Conservation (phyloP, 495 filamentous ascomycete species). For the Tuber melanosporum region DNA sequence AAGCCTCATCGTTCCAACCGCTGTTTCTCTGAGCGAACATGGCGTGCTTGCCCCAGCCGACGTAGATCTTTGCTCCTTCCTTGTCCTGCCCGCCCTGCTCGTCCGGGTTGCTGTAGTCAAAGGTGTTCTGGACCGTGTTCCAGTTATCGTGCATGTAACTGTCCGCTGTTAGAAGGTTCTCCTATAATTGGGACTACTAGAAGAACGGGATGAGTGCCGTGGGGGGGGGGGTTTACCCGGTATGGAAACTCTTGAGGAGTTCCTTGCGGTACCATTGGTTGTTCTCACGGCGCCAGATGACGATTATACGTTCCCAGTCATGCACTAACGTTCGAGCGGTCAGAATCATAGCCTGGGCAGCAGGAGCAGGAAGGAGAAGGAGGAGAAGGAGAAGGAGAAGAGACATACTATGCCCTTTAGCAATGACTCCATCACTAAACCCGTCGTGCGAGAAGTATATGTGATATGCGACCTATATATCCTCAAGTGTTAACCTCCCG, state of each 20-base stretch:
- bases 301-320: slow-evolving; percentile 36
- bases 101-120: slow-evolving; percentile 22
- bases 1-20: slow-evolving; percentile 25
- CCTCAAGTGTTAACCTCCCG: not conserved
- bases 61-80: slow-evolving; percentile 38
- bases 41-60: slow-evolving; percentile 39
- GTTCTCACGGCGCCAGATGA: slow-evolving; percentile 35
- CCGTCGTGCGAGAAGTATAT: slow-evolving; percentile 36
- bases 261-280: slow-evolving; percentile 23
- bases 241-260: slow-evolving; percentile 34
- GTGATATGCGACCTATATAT: slow-evolving; percentile 21
- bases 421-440: slow-evolving; percentile 23
- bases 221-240: slow-evolving; percentile 10
- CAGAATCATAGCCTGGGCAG: not conserved
- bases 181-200: not conserved
- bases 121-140: slow-evolving; percentile 23
- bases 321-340: slow-evolving; percentile 11
- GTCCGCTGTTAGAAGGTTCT: not conserved
- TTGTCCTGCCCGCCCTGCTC: slow-evolving; percentile 29
- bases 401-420: slow-evolving; percentile 31
- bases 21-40: slow-evolving; percentile 37
- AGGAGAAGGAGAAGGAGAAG: not conserved
- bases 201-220: not conserved
- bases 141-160: slow-evolving; percentile 28
- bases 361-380: not conserved